A percentile compares a stretch with the other conserved stretches of the same genome.
Conservation (phyloP, 1,284 basidiomycete genomes). For the Chiua sp. region DNA sequence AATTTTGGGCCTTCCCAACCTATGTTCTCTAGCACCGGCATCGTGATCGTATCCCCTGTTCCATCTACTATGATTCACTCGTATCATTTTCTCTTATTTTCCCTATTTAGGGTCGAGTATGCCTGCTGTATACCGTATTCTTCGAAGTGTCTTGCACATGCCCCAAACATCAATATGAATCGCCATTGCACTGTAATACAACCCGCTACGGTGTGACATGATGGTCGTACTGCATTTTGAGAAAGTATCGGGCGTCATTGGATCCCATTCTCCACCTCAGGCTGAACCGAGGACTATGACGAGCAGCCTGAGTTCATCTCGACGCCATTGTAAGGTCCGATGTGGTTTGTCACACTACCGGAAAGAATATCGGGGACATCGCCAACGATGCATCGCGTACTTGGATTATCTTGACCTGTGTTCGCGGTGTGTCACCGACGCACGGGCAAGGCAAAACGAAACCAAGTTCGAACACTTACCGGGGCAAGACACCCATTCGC, state of each 20-base stretch:
- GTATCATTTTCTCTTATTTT: background rate
- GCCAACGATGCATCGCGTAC: conserved; percentile 55
- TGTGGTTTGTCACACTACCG: conserved; percentile 50
- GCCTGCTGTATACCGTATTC: conserved; percentile 5
- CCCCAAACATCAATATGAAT: background rate
- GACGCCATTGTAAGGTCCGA: conserved; percentile 64
- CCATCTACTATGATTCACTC: background rate
- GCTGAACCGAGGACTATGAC: background rate
- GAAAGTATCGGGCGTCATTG: background rate
- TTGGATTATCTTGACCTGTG: conserved; percentile 61
- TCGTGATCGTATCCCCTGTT: background rate
- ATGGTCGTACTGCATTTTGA: too few species aligned
- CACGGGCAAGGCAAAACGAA: too few species aligned
- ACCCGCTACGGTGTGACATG: too few species aligned
- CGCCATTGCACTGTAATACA: too few species aligned
- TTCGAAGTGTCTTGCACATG: conserved; percentile 2
- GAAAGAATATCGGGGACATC: conserved; percentile 59
- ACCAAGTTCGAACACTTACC: background rate
- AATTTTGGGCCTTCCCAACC: conserved; percentile 15
- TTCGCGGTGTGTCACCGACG: background rate
- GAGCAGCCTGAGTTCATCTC: conserved; percentile 41
- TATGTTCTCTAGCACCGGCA: background rate
- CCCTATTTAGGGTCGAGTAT: background rate
- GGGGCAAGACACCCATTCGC: background rate
- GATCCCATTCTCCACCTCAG: background rate